Evolutionary conservation across 75 land plant genomes (phyloP), one percentile per base, ranked within the genome.

Genomic region (Larix kaempferi): DNA sequence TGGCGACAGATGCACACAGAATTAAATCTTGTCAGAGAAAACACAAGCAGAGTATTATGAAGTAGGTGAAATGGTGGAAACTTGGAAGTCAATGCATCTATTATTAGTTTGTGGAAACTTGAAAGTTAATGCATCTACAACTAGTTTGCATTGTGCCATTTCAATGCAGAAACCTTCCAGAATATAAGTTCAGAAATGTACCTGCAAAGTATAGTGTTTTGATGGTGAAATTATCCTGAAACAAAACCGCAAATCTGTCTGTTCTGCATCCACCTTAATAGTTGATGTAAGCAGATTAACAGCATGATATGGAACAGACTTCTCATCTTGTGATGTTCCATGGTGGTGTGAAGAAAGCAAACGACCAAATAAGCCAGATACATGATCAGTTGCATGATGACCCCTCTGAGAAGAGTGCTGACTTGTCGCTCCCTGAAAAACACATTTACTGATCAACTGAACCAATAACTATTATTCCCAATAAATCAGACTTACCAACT

Each of bases 261-360:
- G 99, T 65, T 97, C 99, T 39, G 98, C 98, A 87, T 97, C 98
- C 74, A 95, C 91, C 88, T 97, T 97, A 55, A 97, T 97, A n/a
- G 98, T 97, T 61, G 99, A 92, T 11, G 98, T 97, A 33, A 94
- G 87, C 66, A 94, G 74, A 79, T 94, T 97, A 13, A 97, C 99
- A 52, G 99, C 95, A 78, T 94, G 99, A 78, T 90, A 93, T 25
- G 98, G 95, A 59, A 92, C 94, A 63, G 92, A 86, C 84, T 94
- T 97, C 58, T 97, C 99, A 82, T 94, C 95, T 83, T 96, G 93
- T 60, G 87, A 86, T 5, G 90, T 85, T 63, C 91, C 89, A 83
- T 89, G 89, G 74, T 91, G 82, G 84, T 93, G 88, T 63, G 95
- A 89, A 71, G 93, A 93, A 79, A 86, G 90, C 87, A 92, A 90